Percentiles rank a stretch among this genome's conserved stretches.
Evolutionary conservation across 2,329 filamentous ascomycete genomes (phyloP).

Genomic region (Fusarium aywerte): DNA sequence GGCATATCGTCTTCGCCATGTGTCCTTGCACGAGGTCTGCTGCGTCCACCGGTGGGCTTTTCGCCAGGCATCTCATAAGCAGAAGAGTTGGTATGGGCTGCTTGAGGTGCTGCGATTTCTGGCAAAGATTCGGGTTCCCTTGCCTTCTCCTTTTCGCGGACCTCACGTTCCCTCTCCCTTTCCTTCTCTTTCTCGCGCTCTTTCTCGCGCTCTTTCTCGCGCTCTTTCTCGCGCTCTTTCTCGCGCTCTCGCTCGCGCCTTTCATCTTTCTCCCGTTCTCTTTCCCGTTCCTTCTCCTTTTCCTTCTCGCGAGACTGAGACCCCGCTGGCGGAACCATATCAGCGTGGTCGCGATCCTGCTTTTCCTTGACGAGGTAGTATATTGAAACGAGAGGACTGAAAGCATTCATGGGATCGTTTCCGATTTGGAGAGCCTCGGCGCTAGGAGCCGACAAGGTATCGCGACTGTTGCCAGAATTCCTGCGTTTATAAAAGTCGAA

Average conservation of each 20-base stretch:
- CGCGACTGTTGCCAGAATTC: constrained; percentile 88
- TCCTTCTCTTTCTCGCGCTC: constrained; percentile 41
- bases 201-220: constrained; percentile 43
- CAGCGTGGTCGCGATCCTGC: constrained; percentile 76
- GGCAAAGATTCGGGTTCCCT: constrained; percentile 66
- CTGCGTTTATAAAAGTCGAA: constrained; percentile 98
- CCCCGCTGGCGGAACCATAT: constrained; percentile 59
- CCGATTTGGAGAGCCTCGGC: constrained; percentile 85
- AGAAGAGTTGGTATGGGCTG: constrained; percentile 87
- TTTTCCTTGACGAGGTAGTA: constrained; percentile 98
- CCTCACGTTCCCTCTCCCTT: constrained; percentile 31
- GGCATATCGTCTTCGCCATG: constrained; percentile 93
- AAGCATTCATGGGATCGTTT: constrained; percentile 90
- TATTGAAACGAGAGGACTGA: constrained; percentile 89
- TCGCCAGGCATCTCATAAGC: constrained; percentile 91
- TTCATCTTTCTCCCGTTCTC: constrained; percentile 43
- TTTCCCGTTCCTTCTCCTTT: constrained; percentile 47
- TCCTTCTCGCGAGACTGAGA: constrained; percentile 50
- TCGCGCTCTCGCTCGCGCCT: constrained; percentile 45
- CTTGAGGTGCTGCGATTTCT: constrained; percentile 82
- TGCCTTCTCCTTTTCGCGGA: constrained; percentile 44
- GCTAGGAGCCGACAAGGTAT: constrained; percentile 86
- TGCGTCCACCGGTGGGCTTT: constrained; percentile 83
- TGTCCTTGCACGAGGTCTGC: constrained; percentile 86
- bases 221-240: constrained; percentile 41